These are phyloP conservation scores for Colletotrichum abscissum DNA, from an alignment of 2,329 filamentous ascomycete species.

Conservation along the genomic window DNA sequence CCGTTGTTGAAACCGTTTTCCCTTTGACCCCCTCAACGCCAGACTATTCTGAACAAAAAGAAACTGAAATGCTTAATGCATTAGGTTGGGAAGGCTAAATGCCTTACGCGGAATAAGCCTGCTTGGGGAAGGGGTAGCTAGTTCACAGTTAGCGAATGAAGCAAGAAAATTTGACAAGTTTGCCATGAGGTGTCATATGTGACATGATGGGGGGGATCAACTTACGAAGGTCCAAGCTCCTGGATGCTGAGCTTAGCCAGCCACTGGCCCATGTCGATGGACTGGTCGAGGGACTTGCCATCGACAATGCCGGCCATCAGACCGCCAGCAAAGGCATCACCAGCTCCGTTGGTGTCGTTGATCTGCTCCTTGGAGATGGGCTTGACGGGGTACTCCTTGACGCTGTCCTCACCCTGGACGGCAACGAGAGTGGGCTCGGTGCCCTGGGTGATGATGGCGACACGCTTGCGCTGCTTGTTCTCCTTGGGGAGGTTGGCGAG, in stretches of 20 bases:
- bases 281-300: constrained; percentile 81
- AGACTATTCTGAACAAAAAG: constrained; percentile 38
- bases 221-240: constrained; percentile 95
- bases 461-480: constrained; percentile 84
- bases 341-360: constrained; percentile 96
- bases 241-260: constrained; percentile 93
- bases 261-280: constrained; percentile 96
- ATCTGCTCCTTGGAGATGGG: constrained; percentile 82
- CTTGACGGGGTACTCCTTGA: constrained; percentile 85
- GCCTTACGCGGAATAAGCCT: constrained; percentile 71
- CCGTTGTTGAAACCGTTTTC: constrained; percentile 68
- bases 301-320: constrained; percentile 90
- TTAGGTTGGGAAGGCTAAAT: constrained; percentile 30
- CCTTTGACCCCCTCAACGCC: constrained; percentile 56
- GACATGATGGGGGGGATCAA: constrained; percentile 43
- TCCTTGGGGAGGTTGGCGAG: constrained; percentile 92
- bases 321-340: constrained; percentile 95
- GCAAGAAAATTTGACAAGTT: background rate
- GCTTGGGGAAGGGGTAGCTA: constrained; percentile 86
- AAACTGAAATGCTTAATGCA: constrained; percentile 32
- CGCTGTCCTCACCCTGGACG: constrained; percentile 74
- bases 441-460: constrained; percentile 94
- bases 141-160: constrained; percentile 33
- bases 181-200: background rate
- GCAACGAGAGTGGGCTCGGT: constrained; percentile 91